Conservation (phyloP, 108 stramenopile genomes). For the Pseudonitzschia multiseries region DNA sequence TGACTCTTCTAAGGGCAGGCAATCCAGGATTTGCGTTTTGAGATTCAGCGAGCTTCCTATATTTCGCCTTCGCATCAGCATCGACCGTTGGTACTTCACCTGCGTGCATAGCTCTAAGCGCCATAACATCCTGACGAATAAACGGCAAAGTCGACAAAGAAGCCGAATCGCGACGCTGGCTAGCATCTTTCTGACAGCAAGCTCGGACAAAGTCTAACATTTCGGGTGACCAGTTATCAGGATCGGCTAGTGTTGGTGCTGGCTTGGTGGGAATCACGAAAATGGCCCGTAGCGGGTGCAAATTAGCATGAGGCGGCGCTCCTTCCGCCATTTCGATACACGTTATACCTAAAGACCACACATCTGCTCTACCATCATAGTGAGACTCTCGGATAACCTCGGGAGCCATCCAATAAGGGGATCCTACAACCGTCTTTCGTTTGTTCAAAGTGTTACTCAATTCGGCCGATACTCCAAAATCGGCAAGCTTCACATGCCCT, state of each 20-base stretch:
- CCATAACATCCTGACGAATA: slow-evolving; percentile 79
- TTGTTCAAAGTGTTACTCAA: slow-evolving; percentile 94
- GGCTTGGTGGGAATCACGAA: slow-evolving; percentile 89
- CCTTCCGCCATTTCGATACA: slow-evolving; percentile 98
- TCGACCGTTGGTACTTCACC: slow-evolving; percentile 63
- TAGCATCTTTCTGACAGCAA: slow-evolving; percentile 87
- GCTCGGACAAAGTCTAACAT: slow-evolving; percentile 89
- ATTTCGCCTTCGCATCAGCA: slow-evolving; percentile 45
- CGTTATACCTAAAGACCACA: slow-evolving; percentile 97
- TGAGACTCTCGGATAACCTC: slow-evolving; percentile 93
- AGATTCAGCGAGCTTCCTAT: slow-evolving; percentile 47
- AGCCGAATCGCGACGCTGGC: slow-evolving; percentile 82
- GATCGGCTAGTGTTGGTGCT: slow-evolving; percentile 85
- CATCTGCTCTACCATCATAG: slow-evolving; percentile 97
- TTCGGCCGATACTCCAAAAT: slow-evolving; percentile 93
- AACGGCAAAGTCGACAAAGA: slow-evolving; percentile 75
- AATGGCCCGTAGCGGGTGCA: slow-evolving; percentile 89
- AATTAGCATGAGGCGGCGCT: slow-evolving; percentile 94
- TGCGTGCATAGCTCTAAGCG: slow-evolving; percentile 71
- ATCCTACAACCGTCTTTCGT: slow-evolving; percentile 95
- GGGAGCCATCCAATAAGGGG: slow-evolving; percentile 99
- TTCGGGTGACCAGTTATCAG: slow-evolving; percentile 87
- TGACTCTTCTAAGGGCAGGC: slow-evolving; percentile 66
- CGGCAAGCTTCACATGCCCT: slow-evolving; percentile 90
- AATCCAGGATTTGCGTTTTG: slow-evolving; percentile 52